These are phyloP conservation scores for Favolaschia claudopus DNA, from an alignment of 768 basidiomycete genomes.

Conservation along the genomic window DNA sequence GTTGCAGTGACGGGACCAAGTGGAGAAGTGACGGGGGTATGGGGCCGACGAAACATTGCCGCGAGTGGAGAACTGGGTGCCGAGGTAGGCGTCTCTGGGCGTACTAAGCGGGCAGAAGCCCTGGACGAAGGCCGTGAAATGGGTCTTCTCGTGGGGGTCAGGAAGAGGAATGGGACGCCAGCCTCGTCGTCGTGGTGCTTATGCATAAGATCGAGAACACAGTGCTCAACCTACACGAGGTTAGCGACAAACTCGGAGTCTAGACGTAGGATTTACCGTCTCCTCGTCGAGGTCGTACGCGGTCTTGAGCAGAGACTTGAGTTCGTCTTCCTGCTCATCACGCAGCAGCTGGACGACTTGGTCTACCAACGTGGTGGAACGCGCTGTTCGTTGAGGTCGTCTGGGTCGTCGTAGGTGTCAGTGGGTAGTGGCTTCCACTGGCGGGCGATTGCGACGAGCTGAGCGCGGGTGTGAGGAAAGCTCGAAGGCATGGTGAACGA, in stretches of 20 bases:
- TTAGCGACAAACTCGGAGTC: constrained; percentile 6
- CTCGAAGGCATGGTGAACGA: no score
- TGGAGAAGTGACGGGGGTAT: constrained; percentile 81
- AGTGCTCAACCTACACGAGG: constrained; percentile 76
- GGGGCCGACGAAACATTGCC: constrained; percentile 77
- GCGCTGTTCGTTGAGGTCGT: constrained; percentile 53
- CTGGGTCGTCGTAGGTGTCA: constrained; percentile 67
- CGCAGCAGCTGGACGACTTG: constrained; percentile 75
- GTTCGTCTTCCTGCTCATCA: constrained; percentile 86
- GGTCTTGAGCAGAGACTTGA: constrained; percentile 77
- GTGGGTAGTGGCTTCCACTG: constrained; percentile 63
- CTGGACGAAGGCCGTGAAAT: constrained; percentile 84
- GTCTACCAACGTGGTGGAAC: constrained; percentile 71
- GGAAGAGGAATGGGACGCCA: constrained; percentile 82
- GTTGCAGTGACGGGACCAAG: constrained; percentile 62
- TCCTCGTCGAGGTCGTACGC: constrained; percentile 75
- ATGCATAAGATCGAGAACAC: constrained; percentile 95
- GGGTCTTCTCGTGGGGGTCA: constrained; percentile 81
- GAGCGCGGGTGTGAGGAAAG: constrained; percentile 87
- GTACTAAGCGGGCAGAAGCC: constrained; percentile 71
- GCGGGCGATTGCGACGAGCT: constrained; percentile 76
- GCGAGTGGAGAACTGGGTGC: constrained; percentile 81
- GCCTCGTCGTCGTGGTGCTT: constrained; percentile 88
- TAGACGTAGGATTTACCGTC: constrained; percentile 54
- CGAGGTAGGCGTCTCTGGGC: constrained; percentile 80